These are phyloP conservation scores for Sinapis alba DNA, from an alignment of 441 rosid species.

Conservation along the genomic window DNA sequence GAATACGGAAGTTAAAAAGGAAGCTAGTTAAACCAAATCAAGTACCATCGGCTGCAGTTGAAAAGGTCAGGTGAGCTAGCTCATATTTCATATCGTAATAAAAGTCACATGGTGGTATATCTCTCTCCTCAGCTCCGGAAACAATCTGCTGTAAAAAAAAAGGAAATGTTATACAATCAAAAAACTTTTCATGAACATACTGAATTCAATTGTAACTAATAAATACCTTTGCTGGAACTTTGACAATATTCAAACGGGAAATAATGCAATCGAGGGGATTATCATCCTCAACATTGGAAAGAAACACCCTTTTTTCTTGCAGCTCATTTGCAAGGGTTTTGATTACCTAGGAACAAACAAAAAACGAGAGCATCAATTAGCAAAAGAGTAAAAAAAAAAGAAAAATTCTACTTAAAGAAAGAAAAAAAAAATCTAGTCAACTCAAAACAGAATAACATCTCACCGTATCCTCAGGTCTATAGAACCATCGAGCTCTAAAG, in stretches of 20 bases:
- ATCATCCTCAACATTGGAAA: slow-evolving; percentile 30
- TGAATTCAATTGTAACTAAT: not conserved
- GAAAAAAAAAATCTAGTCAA: not conserved
- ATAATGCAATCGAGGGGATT: slow-evolving; percentile 25
- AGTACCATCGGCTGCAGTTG: slow-evolving; percentile 23
- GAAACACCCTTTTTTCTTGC: slow-evolving; percentile 16
- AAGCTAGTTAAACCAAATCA: too few species aligned
- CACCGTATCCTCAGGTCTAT: slow-evolving; percentile 43
- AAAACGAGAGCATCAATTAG: slow-evolving; percentile 22
- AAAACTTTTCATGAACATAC: not conserved
- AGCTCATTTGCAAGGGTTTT: not conserved
- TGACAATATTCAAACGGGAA: slow-evolving; percentile 26
- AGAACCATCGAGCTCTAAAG: slow-evolving; percentile 44
- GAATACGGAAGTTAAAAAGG: too few species aligned
- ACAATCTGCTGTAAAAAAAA: slow-evolving; percentile 8
- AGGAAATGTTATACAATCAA: not conserved
- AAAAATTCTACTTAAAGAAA: not conserved
- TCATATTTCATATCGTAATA: slow-evolving; percentile 37
- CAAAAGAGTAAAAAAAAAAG: not conserved
- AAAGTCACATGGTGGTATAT: slow-evolving; percentile 32
- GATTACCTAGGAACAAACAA: slow-evolving; percentile 22
- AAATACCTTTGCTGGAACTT: slow-evolving; percentile 36
- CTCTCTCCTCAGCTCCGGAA: slow-evolving; percentile 17
- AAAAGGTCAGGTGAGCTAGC: slow-evolving; percentile 23
- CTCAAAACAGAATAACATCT: slow-evolving; percentile 7